Base-by-base conservation (phyloP, 306 rosid genomes). In the Fragaria vesca region DNA sequence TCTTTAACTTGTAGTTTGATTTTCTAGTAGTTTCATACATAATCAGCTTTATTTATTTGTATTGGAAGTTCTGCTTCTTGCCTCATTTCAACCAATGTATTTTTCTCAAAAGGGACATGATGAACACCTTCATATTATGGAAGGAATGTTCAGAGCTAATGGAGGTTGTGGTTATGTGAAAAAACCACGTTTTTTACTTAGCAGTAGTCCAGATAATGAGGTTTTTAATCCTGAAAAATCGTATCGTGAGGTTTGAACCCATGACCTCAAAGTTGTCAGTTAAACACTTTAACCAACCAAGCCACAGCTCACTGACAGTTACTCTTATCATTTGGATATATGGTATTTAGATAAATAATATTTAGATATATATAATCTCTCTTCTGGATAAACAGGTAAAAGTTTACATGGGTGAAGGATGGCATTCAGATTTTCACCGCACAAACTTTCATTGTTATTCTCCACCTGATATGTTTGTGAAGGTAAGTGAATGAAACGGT, bases 131-230 rank as follows among this genome's bases (percentile, higher is more conserved):
- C 78, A 90, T 85, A 79, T 77, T 0, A 95, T 93, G 99, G 80
- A 91, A 81, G 99, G 97, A 83, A 93, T 91, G 99, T 95, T 95
- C 87, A 93, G 87, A 87, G 90, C 89, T 48, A 89, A 93, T 78
- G 89, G 93, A 0, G 91, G 97, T 0, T 91, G 94, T 78, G 99
- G 99, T n/a, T 93, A 93, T 76, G 91, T 95, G 42, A 93, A 93
- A 72, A 95, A 95, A 80, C 97, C 99, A 8, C 79, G 87, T 30
- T 66, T 89, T 74, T 81, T 95, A 67, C 78, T 91, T 72, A 24
- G 54, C 1, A 62, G 3, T 38, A 69, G 58, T 77, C 65, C 68
- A 78, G 61, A 69, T 1, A 20, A 65, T 69, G 55, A 63, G 66
- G 66, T 79, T 61, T 89, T 83, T 50, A 61, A 82, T 81, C 90